phyloP scores from a whole-genome alignment of 495 filamentous ascomycete species.

The Talaromyces thailandensis region DNA sequence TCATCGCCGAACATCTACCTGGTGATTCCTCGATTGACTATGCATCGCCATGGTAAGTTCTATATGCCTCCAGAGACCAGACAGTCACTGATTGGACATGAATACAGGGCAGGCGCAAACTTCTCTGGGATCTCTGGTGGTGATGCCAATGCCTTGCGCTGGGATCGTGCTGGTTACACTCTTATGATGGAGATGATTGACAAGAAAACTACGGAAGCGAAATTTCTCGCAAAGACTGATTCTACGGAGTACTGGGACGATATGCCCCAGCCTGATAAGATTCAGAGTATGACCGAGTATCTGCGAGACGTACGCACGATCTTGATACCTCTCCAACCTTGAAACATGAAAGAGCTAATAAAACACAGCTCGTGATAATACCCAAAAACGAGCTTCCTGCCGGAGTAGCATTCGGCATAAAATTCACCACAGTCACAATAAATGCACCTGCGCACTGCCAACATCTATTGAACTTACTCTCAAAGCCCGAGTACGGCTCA shows the following conservation, averaged over 20 bases:
- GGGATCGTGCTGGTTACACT: conserved; percentile 20
- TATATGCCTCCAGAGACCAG: neutral
- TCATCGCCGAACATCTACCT: conserved; percentile 23
- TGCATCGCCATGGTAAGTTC: conserved; percentile 24
- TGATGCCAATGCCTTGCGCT: conserved; percentile 20
- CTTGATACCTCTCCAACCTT: neutral
- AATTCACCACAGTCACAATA: conserved; percentile 21
- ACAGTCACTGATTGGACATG: neutral
- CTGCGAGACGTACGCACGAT: conserved; percentile 16
- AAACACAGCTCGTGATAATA: neutral
- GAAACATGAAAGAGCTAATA: neutral
- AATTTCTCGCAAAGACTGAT: conserved; percentile 15
- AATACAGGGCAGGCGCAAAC: conserved; percentile 22
- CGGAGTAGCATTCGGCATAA: conserved; percentile 17
- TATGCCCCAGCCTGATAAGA: conserved; percentile 16
- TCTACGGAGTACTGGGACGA: conserved; percentile 26
- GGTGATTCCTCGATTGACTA: conserved; percentile 19
- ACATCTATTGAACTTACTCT: conserved; percentile 9
- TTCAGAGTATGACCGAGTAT: conserved; percentile 19
- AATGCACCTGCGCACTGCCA: conserved; percentile 20
- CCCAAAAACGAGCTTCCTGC: conserved; percentile 14
- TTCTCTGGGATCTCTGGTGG: conserved; percentile 25
- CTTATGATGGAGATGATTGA: conserved; percentile 13
- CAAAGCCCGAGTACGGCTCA: conserved; percentile 8
- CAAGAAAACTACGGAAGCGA: conserved; percentile 14